Evolutionary conservation across 2,329 filamentous ascomycete genomes (phyloP), one percentile per base, ranked within the genome.

Genomic region (Metarhizium brunneum): DNA sequence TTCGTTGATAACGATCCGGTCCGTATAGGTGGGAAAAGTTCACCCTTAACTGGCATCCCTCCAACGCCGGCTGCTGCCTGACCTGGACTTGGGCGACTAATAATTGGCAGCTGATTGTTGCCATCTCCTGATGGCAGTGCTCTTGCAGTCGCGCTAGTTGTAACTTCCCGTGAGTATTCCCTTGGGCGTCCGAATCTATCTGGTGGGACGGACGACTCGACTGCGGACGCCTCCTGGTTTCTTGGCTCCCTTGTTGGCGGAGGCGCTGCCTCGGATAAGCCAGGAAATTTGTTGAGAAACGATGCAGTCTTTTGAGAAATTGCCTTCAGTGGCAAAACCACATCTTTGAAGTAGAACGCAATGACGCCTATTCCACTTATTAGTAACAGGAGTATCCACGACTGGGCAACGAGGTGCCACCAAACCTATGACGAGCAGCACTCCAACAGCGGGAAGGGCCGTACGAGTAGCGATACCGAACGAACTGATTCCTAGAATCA

Each of bases 341-440:
- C 29, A 32, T 53, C 57, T 40, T 58, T 57, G 29, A 64, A 63
- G 58, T 74, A 70, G n/a, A 69, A 64, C 25, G 52, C 51, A 35
- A 58, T 56, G 20, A 52, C 51, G 2, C 45, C 56, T 58, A 30
- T 6, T 29, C 8, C 32, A n/a, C 30, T 5, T 40, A 20, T 56
- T 47, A 20, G 71, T 71, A 52, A 79, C 66, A 52, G 66, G 18
- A 32, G 36, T 2, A n/a, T 32, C 10, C 20, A 29, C 3, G 6
- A 18, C 16, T 14, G 11, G 47, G 6, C 32, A 36, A 32, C 43
- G 52, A 50, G 60, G 14, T 59, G 60, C 35, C 42, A 49, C 53
- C n/a, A 60, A 71, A 81, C 78, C 71, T 58, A 82, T 71, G 42
- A 81, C 60, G 14, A 80, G 63, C 32, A 74, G 65, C 18, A 82